phyloP scores from a whole-genome alignment of 2,329 filamentous ascomycete species.

The Alternaria tenuissima region DNA sequence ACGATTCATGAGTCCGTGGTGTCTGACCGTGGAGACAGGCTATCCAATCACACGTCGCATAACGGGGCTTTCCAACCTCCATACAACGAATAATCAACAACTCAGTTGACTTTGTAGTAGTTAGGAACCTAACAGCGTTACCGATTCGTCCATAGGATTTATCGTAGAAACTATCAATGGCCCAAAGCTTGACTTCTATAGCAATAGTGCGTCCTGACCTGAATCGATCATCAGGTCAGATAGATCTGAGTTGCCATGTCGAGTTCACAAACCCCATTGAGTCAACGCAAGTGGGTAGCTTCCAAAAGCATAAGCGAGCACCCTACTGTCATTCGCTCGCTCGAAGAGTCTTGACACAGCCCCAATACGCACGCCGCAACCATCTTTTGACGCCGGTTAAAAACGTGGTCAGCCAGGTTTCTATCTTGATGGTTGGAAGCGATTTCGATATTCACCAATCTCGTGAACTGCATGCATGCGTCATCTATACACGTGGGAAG shows the following conservation, averaged over 20 bases:
- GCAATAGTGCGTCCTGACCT: background rate
- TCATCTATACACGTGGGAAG: background rate
- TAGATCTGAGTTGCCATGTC: background rate
- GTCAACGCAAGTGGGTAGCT: background rate
- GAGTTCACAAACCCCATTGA: background rate
- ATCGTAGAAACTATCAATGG: background rate
- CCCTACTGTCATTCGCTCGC: background rate
- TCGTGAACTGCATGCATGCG: background rate
- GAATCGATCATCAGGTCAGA: background rate
- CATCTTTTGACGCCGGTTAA: background rate
- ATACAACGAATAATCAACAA: too few species aligned
- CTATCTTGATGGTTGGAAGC: background rate
- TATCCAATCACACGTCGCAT: background rate
- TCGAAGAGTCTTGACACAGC: background rate
- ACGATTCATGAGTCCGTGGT: background rate
- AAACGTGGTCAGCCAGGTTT: constrained; percentile 1
- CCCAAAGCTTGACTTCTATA: background rate
- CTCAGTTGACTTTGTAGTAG: background rate
- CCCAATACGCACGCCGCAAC: background rate
- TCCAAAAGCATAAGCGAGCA: background rate
- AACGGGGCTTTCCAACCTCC: too few species aligned
- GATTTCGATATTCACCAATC: background rate
- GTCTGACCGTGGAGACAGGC: background rate
- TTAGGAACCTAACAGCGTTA: background rate
- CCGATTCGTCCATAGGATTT: background rate